A percentile compares a stretch with the other conserved stretches of the same genome.
Evolutionary conservation across 2,329 filamentous ascomycete species (phyloP).

Genomic region (Paraconiothyrium brasiliense): DNA sequence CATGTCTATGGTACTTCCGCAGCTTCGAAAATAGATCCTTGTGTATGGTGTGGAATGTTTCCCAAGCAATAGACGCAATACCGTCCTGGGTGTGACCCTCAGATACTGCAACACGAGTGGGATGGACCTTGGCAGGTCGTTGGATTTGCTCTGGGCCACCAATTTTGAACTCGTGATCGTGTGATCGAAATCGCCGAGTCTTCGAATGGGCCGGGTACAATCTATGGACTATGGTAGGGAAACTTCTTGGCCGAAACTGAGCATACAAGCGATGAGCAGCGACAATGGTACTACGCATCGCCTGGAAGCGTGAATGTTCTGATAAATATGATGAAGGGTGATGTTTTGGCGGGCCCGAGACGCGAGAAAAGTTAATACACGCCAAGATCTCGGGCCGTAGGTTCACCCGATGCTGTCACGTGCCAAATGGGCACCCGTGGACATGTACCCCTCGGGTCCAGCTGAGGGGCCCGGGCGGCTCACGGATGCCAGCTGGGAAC

Average conservation of each 20-base stretch:
- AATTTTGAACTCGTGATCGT: conserved; percentile 88
- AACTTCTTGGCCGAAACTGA: too few relatives aligned
- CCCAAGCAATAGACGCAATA: conserved; percentile 89
- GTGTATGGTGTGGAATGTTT: conserved; percentile 61
- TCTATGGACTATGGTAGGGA: background rate
- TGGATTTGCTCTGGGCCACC: conserved; percentile 79
- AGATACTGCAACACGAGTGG: conserved; percentile 92
- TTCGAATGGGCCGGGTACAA: conserved; percentile 82
- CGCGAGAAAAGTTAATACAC: background rate
- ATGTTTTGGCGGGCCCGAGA: background rate
- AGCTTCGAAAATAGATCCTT: too few relatives aligned
- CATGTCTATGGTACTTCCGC: too few relatives aligned
- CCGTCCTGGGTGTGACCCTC: conserved; percentile 77
- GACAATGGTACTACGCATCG: background rate
- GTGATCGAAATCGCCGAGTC: conserved; percentile 76
- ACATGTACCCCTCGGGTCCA: too few relatives aligned
- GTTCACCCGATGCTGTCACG: too few relatives aligned
- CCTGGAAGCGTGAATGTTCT: background rate
- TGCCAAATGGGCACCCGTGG: too few relatives aligned
- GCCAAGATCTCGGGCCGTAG: too few relatives aligned
- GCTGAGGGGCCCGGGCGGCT: too few relatives aligned
- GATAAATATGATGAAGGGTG: background rate
- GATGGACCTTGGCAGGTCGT: conserved; percentile 84
- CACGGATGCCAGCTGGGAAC: too few relatives aligned
- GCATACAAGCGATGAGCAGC: background rate